phyloP scores from a whole-genome alignment of 805 yeast genomes.

The Wickerhamomyces tratensis region DNA sequence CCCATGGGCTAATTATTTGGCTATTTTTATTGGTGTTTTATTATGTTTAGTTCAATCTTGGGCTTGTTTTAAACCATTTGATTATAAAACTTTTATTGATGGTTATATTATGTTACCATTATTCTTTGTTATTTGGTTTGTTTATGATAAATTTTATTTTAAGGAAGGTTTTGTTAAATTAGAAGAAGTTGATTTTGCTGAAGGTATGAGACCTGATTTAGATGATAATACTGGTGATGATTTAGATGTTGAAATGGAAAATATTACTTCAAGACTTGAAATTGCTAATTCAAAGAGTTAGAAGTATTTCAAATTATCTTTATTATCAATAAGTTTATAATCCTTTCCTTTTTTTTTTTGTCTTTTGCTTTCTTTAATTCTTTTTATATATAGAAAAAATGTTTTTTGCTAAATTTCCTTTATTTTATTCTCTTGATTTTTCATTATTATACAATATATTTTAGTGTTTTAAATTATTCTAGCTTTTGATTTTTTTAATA shows the following conservation, averaged over 20 bases:
- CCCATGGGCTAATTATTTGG: conserved; percentile 27
- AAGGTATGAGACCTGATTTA: conserved; percentile 31
- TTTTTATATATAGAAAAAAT: too few relatives aligned
- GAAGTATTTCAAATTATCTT: too few relatives aligned
- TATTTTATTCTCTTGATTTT: too few relatives aligned
- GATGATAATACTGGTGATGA: conserved; percentile 1
- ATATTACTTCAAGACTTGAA: conserved; percentile 20
- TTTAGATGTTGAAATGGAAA: neutral
- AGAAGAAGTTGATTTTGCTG: conserved; percentile 35
- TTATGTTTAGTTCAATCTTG: conserved; percentile 34
- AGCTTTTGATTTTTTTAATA: too few relatives aligned
- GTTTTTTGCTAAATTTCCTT: too few relatives aligned
- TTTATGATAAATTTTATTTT: conserved; percentile 28
- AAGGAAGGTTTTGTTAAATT: conserved; percentile 26
- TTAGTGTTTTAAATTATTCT: too few relatives aligned
- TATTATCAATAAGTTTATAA: conserved; percentile 13
- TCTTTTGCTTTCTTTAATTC: too few relatives aligned
- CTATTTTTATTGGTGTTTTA: conserved; percentile 24
- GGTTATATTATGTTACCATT: conserved; percentile 51
- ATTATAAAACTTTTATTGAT: conserved; percentile 38
- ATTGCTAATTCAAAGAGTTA: conserved; percentile 17
- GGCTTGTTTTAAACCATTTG: conserved; percentile 34
- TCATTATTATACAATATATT: too few relatives aligned
- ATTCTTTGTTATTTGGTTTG: conserved; percentile 32
- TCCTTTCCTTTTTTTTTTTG: too few relatives aligned